A percentile compares a stretch with the other conserved stretches of the same genome.
Conservation (phyloP, 371 early-diverging fungal species). For the Mortierella sp. region DNA sequence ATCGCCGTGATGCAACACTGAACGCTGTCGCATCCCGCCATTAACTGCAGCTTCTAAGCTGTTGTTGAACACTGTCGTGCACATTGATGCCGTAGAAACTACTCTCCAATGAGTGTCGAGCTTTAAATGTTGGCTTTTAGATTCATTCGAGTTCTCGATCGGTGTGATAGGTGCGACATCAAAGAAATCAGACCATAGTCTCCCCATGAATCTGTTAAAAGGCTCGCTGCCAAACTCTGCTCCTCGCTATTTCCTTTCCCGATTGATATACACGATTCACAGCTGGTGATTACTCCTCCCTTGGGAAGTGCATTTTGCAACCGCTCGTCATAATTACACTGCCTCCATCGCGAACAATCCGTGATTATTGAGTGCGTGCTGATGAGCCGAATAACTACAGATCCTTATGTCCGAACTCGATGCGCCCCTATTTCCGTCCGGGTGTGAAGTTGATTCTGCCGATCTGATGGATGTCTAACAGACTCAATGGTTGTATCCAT, state of each 20-base stretch:
- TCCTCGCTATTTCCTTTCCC: neutral
- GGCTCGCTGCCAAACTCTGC: neutral
- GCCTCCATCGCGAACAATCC: neutral
- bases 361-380: too few species aligned
- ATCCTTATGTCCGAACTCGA: neutral
- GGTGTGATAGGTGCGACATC: too few species aligned
- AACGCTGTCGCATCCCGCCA: neutral
- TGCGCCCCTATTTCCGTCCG: too few species aligned
- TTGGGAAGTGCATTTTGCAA: too few species aligned
- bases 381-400: too few species aligned
- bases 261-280: neutral
- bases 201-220: conserved; percentile 19
- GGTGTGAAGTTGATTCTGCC: conserved; percentile 1
- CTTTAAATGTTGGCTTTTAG: too few species aligned
- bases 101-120: too few species aligned
- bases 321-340: neutral
- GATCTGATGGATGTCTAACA: conserved; percentile 1
- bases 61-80: too few species aligned
- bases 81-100: too few species aligned
- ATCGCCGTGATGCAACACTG: conserved; percentile 1
- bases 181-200: conserved; percentile 16
- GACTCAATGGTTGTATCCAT: neutral
- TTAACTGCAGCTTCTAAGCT: neutral
- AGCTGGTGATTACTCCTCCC: too few species aligned
- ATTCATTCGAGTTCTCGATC: too few species aligned